Evolutionary conservation across 768 basidiomycete species (phyloP), one percentile per base, ranked within the genome.

Genomic region (Thelephora ganbajun): DNA sequence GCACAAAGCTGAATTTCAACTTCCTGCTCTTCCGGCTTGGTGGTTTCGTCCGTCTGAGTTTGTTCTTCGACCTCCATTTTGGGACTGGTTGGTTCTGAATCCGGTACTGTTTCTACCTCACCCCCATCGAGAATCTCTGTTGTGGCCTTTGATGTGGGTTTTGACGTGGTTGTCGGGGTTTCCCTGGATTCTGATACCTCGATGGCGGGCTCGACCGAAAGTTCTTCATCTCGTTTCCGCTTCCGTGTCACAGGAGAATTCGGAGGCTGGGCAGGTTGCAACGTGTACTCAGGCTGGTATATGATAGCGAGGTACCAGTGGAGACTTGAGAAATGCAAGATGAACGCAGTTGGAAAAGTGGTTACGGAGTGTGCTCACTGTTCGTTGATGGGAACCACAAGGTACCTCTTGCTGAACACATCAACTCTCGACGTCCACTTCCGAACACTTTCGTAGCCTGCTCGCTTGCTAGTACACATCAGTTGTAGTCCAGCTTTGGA

Each of bases 231-330:
- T 11, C 57, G 59, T 43, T 60, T 61, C 19, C 60, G 56, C 33
- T 60, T 61, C 22, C 59, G 54, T 2, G 60, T 60, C 46, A 54
- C 45, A 9, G 51, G 20, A 23, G 35, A 43, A 34, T 45, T 30
- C 9, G 51, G 41, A 2, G 71, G 68, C n/a, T 71, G 67, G 11
- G 79, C 69, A 33, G 72, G 61, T 30, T 9, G 26, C 59, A 84
- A 64, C 6, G 73, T 65, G 43, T 69, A 62, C 46, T 76, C 78
- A 0, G 96, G 94, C 50, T 83, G 79, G 61, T 79, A 83, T 54
- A 99, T 94, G 51, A 98, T 79, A 13, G 89, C 93, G 35, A 98
- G 76, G 63, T 96, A 98, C 96, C 96, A 98, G 65, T 99, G 96
- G 39, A 89, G 64, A 56, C 94, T 98, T 53, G 7, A 16, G 47